phyloP scores from a whole-genome alignment of 169 alveolate species.

The Plasmodium blacklocki region DNA sequence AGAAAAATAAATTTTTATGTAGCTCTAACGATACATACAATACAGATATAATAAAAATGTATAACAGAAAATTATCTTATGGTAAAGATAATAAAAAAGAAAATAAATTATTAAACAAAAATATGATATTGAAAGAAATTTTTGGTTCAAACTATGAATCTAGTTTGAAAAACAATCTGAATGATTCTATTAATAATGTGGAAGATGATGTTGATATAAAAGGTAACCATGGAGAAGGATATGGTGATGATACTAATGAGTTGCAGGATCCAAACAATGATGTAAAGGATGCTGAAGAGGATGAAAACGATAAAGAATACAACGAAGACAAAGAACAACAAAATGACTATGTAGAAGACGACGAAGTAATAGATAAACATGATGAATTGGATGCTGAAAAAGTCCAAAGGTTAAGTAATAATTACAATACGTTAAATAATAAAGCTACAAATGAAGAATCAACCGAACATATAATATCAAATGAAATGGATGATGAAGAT shows the following conservation, averaged over 20 bases:
- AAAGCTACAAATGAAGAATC: background rate
- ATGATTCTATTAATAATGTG: constrained; percentile 46
- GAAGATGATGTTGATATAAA: constrained; percentile 1
- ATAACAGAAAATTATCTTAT: constrained; percentile 52
- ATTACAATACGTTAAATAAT: background rate
- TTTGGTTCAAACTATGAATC: constrained; percentile 76
- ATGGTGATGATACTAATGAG: constrained; percentile 15
- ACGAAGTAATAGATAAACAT: background rate
- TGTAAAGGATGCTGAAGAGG: constrained; percentile 16
- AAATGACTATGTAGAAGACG: background rate
- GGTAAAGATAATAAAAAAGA: constrained; percentile 14
- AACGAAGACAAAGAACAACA: constrained; percentile 3
- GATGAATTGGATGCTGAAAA: constrained; percentile 1
- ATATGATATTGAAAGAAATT: constrained; percentile 71
- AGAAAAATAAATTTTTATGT: constrained; percentile 13
- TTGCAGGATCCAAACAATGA: background rate
- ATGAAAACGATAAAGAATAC: background rate
- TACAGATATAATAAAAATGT: constrained; percentile 37
- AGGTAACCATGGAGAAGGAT: background rate
- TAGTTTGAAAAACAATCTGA: constrained; percentile 56
- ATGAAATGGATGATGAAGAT: background rate
- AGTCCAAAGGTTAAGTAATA: background rate
- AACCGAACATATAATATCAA: background rate
- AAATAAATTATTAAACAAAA: constrained; percentile 67
- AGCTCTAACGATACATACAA: constrained; percentile 65